Base-by-base conservation (phyloP, 352 stramenopile genomes). In the Pythium apleroticum region DNA sequence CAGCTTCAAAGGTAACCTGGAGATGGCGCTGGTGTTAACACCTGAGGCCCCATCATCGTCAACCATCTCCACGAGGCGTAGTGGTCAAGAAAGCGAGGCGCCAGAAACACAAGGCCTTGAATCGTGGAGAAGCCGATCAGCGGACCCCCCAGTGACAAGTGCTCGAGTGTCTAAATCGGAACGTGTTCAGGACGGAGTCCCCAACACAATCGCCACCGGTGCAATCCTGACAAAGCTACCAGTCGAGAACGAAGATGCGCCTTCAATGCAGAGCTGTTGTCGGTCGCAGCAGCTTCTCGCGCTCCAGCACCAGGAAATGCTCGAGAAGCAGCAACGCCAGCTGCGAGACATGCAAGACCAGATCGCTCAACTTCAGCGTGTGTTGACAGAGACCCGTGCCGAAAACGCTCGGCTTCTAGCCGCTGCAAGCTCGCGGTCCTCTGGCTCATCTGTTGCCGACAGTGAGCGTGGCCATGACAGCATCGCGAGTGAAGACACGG, bases 281-380 rank as follows among this genome's bases (percentile, higher is more conserved):
- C 82, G 81, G 33, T 78, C 80, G 0, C 81, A 93, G 49, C 75
- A 88, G 48, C 63, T 91, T 25, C 59, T 93, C 50, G 84, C 78
- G 24, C 78, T 86, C 33, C 81, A 91, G 57, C 84, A 93, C 41
- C 84, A 93, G 35, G 75, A 91, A 66, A 88, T 91, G 30, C 68
- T 91, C 17, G 81, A 91, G 52, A 87, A 90, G 7, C 84, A 93
- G 35, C 79, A 91, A 60, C 70, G 63, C 11, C 84, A 93, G 55
- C 60, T 93, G 17, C 75, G 81, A 24, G 80, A 90, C 35, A 80
- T 93, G 74, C 81, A 90, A 67, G 74, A 82, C 53, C 84, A 93
- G 56, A 90, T 93, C 43, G 53, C 66, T 10, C 71, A 88, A 27
- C 60, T 93, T 12, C 77, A 81, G 7, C 68, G 54, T 0, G 49